Conservation (phyloP, 2,329 filamentous ascomycete species). For the Pseudogymnoascus sp. region DNA sequence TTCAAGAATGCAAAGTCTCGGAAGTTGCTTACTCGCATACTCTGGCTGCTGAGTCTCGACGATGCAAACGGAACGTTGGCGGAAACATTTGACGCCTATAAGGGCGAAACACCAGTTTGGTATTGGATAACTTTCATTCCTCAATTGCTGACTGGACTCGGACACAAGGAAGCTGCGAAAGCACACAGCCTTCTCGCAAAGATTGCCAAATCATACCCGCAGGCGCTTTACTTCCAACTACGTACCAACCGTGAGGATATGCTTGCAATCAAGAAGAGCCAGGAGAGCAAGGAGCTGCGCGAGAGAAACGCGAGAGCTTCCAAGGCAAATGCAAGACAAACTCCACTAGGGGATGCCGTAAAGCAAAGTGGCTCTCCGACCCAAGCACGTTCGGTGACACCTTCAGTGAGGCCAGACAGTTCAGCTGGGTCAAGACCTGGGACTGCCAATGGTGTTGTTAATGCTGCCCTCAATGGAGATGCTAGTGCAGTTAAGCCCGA, state of each 20-base stretch:
- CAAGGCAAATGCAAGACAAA: slow-evolving; percentile 27
- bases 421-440: slow-evolving; percentile 30
- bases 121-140: slow-evolving; percentile 99
- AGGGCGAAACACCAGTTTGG: slow-evolving; percentile 95
- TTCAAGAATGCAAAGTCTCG: slow-evolving; percentile 97
- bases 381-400: slow-evolving; percentile 21
- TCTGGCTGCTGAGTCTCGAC: slow-evolving; percentile 93
- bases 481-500: slow-evolving; percentile 21
- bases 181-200: slow-evolving; percentile 81
- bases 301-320: slow-evolving; percentile 28
- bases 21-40: slow-evolving; percentile 83
- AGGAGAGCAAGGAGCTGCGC: slow-evolving; percentile 62
- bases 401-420: slow-evolving; percentile 19
- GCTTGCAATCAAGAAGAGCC: slow-evolving; percentile 80
- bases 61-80: slow-evolving; percentile 77
- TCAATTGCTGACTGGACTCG: slow-evolving; percentile 84
- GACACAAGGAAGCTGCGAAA: slow-evolving; percentile 81
- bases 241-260: slow-evolving; percentile 92
- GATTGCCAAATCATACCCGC: slow-evolving; percentile 92
- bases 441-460: slow-evolving; percentile 36
- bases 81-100: slow-evolving; percentile 86
- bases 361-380: slow-evolving; percentile 26
- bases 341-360: slow-evolving; percentile 17
- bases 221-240: slow-evolving; percentile 91
- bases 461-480: slow-evolving; percentile 12